phyloP scores from a whole-genome alignment of 352 stramenopile genomes.

The Phytophthora uliginosa region DNA sequence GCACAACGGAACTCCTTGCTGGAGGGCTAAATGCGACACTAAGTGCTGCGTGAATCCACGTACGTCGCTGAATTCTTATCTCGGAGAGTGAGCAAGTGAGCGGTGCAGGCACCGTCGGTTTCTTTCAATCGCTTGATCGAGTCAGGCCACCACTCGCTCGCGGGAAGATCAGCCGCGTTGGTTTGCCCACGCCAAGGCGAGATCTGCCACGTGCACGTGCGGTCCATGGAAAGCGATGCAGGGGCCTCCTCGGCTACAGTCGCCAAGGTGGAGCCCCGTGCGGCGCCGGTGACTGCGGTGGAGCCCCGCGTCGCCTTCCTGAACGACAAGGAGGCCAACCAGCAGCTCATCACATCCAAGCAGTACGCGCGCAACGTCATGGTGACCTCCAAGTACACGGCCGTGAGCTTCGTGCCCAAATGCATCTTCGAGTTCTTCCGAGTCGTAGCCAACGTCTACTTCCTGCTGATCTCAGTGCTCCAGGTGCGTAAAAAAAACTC shows the following conservation, averaged over 20 bases:
- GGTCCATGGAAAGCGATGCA: slow-evolving; percentile 27
- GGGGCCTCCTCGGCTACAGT: slow-evolving; percentile 20
- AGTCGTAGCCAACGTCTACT: slow-evolving; percentile 96
- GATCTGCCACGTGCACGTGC: slow-evolving; percentile 27
- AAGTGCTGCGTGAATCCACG: slow-evolving; percentile 1
- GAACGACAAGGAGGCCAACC: slow-evolving; percentile 64
- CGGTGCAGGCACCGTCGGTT: slow-evolving; percentile 6
- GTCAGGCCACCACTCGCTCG: slow-evolving; percentile 2
- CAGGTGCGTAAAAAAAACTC: slow-evolving; percentile 53
- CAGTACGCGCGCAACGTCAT: slow-evolving; percentile 86
- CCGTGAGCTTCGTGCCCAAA: slow-evolving; percentile 92
- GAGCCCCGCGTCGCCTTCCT: slow-evolving; percentile 63
- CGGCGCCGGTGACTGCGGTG: slow-evolving; percentile 17
- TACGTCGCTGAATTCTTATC: slow-evolving; percentile 11
- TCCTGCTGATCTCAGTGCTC: slow-evolving; percentile 94
- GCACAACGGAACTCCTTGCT: slow-evolving; percentile 5
- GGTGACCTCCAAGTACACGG: slow-evolving; percentile 94
- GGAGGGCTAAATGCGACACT: slow-evolving; percentile 15
- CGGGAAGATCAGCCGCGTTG: slow-evolving; percentile 28
- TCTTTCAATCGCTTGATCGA: slow-evolving; percentile 20
- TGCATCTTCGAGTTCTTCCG: slow-evolving; percentile 96
- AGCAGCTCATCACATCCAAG: slow-evolving; percentile 55
- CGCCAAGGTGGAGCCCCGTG: slow-evolving; percentile 5
- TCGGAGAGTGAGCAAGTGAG: not conserved
- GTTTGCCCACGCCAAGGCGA: slow-evolving; percentile 2